Evolutionary conservation across 1,284 basidiomycete genomes (phyloP).

Genomic region (Kalmanozyma brasiliensis): DNA sequence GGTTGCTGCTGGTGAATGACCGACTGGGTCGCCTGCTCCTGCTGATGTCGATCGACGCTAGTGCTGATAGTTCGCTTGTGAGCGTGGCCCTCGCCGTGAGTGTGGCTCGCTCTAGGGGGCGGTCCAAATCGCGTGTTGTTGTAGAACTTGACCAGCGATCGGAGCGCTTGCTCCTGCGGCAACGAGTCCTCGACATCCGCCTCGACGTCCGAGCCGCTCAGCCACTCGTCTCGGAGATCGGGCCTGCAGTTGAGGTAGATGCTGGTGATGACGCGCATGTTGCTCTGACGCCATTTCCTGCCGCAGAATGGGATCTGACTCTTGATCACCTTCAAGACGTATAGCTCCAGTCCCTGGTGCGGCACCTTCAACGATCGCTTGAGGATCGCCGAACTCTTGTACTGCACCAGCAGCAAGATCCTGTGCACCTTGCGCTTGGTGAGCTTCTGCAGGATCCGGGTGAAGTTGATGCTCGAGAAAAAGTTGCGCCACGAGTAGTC

Average conservation of each 20-base stretch:
- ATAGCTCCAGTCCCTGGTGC: constrained; percentile 92
- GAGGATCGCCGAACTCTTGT: constrained; percentile 88
- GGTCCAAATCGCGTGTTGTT: constrained; percentile 67
- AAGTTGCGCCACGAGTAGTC: constrained; percentile 99
- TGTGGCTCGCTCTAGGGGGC: constrained; percentile 21
- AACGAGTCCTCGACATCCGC: constrained; percentile 78
- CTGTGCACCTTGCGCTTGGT: constrained; percentile 94
- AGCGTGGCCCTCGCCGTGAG: constrained; percentile 44
- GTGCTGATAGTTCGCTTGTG: constrained; percentile 57
- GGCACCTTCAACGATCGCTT: constrained; percentile 93
- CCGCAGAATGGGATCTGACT: constrained; percentile 98
- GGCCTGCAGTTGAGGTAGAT: constrained; percentile 98
- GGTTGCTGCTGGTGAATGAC: constrained; percentile 3
- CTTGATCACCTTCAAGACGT: constrained; percentile 98
- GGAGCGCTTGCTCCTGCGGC: constrained; percentile 95
- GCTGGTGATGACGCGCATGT: constrained; percentile 99
- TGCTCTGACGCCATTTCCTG: constrained; percentile 98
- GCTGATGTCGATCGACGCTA: constrained; percentile 23
- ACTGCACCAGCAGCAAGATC: constrained; percentile 95
- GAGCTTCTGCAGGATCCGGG: constrained; percentile 96
- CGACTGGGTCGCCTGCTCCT: constrained; percentile 1
- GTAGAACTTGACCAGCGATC: constrained; percentile 91
- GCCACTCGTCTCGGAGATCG: constrained; percentile 96
- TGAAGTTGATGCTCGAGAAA: constrained; percentile 97
- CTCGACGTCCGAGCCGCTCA: constrained; percentile 91